A percentile compares a stretch with the other conserved stretches of the same genome.
Conservation (phyloP, 1,284 basidiomycete genomes). For the Malassezia restricta region DNA sequence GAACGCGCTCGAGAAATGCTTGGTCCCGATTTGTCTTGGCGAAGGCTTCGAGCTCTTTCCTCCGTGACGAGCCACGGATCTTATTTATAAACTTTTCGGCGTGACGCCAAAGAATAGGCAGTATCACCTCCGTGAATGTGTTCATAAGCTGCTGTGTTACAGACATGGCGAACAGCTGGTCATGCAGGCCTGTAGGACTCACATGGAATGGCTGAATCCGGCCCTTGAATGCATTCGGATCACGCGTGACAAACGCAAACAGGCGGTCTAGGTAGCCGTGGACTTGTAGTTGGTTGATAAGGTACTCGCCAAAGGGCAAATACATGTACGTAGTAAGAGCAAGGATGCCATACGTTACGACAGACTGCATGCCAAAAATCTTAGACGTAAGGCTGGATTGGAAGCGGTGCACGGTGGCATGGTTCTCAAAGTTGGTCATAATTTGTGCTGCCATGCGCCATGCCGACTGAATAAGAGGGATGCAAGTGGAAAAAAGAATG, state of each 20-base stretch:
- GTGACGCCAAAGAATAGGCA: slow-evolving; percentile 60
- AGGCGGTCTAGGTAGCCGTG: slow-evolving; percentile 30
- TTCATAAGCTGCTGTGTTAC: slow-evolving; percentile 82
- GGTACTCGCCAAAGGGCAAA: slow-evolving; percentile 42
- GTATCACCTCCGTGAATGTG: slow-evolving; percentile 67
- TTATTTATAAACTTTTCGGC: slow-evolving; percentile 9
- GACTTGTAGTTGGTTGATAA: slow-evolving; percentile 34
- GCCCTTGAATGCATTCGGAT: slow-evolving; percentile 21
- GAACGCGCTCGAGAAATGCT: slow-evolving; percentile 63
- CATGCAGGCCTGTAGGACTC: slow-evolving; percentile 60
- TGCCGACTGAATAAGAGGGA: slow-evolving; percentile 68
- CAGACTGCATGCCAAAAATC: slow-evolving; percentile 72
- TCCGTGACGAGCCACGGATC: neutral
- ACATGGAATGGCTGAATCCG: slow-evolving; percentile 41
- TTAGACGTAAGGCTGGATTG: slow-evolving; percentile 75
- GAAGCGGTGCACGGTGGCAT: slow-evolving; percentile 60
- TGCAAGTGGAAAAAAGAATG: slow-evolving; percentile 64
- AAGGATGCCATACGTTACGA: slow-evolving; percentile 64
- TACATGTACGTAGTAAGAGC: slow-evolving; percentile 41
- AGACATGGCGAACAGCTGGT: slow-evolving; percentile 86
- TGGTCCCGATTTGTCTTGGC: slow-evolving; percentile 49
- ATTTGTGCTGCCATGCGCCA: slow-evolving; percentile 61
- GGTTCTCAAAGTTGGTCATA: slow-evolving; percentile 69
- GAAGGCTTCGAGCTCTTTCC: neutral
- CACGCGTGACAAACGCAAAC: slow-evolving; percentile 22